phyloP scores from a whole-genome alignment of 2,329 filamentous ascomycete genomes.

The Trichoderma citrinoviride region DNA sequence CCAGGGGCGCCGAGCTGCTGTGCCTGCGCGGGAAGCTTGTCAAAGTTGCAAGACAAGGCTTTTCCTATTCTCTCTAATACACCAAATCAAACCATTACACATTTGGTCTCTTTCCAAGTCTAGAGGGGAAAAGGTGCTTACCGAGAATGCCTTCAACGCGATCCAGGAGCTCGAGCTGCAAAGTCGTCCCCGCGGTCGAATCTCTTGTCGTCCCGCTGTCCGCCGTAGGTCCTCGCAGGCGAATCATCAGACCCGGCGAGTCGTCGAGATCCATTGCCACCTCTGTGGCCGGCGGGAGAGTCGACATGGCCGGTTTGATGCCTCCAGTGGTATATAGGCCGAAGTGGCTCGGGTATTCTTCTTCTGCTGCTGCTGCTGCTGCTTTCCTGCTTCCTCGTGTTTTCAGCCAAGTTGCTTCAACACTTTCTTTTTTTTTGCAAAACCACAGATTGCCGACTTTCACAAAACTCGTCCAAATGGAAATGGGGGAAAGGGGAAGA shows the following conservation, averaged over 20 bases:
- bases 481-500: too few relatives aligned
- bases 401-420: too few relatives aligned
- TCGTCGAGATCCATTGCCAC: neutral
- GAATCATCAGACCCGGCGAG: neutral
- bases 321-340: too few relatives aligned
- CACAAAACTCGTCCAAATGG: too few relatives aligned
- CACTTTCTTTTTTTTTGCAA: too few relatives aligned
- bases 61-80: neutral
- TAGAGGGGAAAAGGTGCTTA: neutral
- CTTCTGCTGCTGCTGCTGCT: too few relatives aligned
- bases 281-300: neutral
- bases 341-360: too few relatives aligned
- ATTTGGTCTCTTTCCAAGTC: neutral
- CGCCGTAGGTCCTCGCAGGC: neutral
- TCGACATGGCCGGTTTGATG: neutral
- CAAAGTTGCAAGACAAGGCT: neutral
- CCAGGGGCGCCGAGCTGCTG: neutral
- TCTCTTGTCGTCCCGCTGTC: neutral
- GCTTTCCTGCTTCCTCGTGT: too few relatives aligned
- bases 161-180: constrained; percentile 2
- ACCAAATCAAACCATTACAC: neutral
- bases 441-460: too few relatives aligned
- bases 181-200: neutral
- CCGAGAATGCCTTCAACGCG: neutral
- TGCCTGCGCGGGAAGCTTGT: neutral